Percentiles rank a stretch among this genome's conserved stretches.
phyloP scores from a whole-genome alignment of 352 stramenopile species.

The Phytophthora hibernalis region DNA sequence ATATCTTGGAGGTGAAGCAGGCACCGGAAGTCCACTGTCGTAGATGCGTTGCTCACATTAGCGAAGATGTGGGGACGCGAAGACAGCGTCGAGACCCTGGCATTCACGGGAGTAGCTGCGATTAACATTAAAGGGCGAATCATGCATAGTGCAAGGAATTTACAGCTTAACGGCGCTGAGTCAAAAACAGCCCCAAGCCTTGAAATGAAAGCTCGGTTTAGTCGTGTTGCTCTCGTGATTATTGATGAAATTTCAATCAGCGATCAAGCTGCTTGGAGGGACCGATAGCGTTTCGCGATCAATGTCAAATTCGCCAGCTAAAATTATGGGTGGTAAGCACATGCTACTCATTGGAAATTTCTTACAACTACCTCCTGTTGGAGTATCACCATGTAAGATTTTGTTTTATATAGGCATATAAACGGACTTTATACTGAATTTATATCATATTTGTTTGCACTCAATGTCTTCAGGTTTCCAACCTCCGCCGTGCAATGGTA shows the following conservation, averaged over 20 bases:
- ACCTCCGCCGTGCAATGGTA: no score
- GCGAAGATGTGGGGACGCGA: neutral
- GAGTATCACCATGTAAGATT: slow-evolving; percentile 26
- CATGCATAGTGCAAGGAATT: slow-evolving; percentile 1
- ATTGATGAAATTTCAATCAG: slow-evolving; percentile 40
- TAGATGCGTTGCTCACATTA: slow-evolving; percentile 7
- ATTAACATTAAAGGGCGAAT: slow-evolving; percentile 6
- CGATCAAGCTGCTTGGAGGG: slow-evolving; percentile 27
- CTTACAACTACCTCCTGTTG: slow-evolving; percentile 25
- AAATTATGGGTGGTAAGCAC: slow-evolving; percentile 36
- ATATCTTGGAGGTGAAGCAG: slow-evolving; percentile 17
- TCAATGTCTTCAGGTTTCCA: no score
- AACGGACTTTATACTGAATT: no score
- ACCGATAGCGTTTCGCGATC: neutral
- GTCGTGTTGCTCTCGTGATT: slow-evolving; percentile 23
- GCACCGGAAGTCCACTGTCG: slow-evolving; percentile 15
- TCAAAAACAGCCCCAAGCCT: neutral
- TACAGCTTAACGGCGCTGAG: slow-evolving; percentile 8
- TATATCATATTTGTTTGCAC: no score
- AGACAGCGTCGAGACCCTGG: slow-evolving; percentile 16
- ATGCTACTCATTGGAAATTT: slow-evolving; percentile 20
- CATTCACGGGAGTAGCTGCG: neutral
- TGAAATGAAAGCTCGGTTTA: slow-evolving; percentile 27
- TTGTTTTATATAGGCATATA: no score
- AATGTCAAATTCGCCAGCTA: neutral